Percentiles rank a stretch among this genome's conserved stretches.
These are phyloP conservation scores for Amaranthus hypochondriacus DNA, from an alignment of 148 eudicot genomes.

Conservation along the genomic window DNA sequence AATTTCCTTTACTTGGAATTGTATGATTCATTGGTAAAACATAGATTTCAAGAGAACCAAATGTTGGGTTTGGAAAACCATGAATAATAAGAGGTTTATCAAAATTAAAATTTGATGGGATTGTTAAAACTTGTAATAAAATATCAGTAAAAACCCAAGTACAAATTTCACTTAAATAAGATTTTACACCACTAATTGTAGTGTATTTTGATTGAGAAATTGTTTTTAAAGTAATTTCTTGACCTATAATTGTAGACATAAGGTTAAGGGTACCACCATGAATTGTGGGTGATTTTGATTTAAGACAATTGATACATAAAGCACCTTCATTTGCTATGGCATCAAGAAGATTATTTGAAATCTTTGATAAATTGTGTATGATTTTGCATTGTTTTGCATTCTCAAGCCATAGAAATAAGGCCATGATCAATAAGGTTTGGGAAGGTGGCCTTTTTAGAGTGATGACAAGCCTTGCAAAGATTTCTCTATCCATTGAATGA, in stretches of 20 bases:
- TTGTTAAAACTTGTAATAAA: slow-evolving; percentile 25
- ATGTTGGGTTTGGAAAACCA: slow-evolving; percentile 23
- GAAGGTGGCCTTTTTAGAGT: slow-evolving; percentile 23
- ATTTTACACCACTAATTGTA: slow-evolving; percentile 30
- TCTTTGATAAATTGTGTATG: background rate
- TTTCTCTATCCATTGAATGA: slow-evolving; percentile 23
- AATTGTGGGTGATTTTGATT: slow-evolving; percentile 16
- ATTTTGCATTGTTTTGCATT: slow-evolving; percentile 11
- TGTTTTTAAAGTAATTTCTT: slow-evolving; percentile 14
- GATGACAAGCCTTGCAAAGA: slow-evolving; percentile 21
- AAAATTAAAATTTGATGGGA: background rate
- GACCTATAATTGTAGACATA: slow-evolving; percentile 13
- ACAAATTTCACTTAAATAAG: slow-evolving; percentile 25
- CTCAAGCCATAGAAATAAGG: slow-evolving; percentile 38
- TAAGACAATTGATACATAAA: slow-evolving; percentile 25
- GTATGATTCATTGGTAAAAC: slow-evolving; percentile 3
- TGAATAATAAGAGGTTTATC: slow-evolving; percentile 5
- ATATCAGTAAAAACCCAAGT: slow-evolving; percentile 34
- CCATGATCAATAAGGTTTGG: slow-evolving; percentile 30
- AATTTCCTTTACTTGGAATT: background rate
- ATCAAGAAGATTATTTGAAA: slow-evolving; percentile 24
- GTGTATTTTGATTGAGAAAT: slow-evolving; percentile 26
- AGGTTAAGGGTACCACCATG: slow-evolving; percentile 21
- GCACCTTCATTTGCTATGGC: slow-evolving; percentile 29
- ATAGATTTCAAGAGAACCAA: slow-evolving; percentile 24